Percentiles rank a stretch among this genome's conserved stretches.
Conservation (phyloP, 2,329 filamentous ascomycete genomes). For the Chaetothyriales sp. region DNA sequence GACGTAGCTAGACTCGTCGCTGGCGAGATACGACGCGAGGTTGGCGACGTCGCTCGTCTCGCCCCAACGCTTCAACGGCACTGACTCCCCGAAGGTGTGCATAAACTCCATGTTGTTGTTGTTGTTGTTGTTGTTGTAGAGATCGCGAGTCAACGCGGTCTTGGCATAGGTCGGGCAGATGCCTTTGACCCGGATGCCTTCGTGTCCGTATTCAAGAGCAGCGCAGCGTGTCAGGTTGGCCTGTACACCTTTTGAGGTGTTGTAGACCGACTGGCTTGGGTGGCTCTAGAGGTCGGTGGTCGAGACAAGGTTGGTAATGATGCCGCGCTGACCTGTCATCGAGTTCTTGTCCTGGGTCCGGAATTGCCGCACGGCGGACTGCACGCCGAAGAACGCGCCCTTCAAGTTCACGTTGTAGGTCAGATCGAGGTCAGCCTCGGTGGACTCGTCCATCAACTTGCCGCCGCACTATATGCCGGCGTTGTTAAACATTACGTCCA, state of each 20-base stretch:
- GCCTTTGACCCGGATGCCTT: slow-evolving; percentile 28
- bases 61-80: slow-evolving; percentile 13
- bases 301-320: slow-evolving; percentile 24
- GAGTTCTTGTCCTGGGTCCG: slow-evolving; percentile 5
- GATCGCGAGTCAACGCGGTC: slow-evolving; percentile 40
- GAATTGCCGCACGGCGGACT: slow-evolving; percentile 10
- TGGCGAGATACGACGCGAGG: slow-evolving; percentile 21
- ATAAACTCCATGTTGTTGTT: slow-evolving; percentile 29
- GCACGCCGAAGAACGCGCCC: slow-evolving; percentile 28
- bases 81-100: slow-evolving; percentile 1
- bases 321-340: slow-evolving; percentile 22
- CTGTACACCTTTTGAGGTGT: slow-evolving; percentile 15
- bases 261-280: slow-evolving; percentile 13
- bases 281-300: slow-evolving; percentile 19
- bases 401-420: slow-evolving; percentile 23
- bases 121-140: slow-evolving; percentile 39
- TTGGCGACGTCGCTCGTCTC: slow-evolving; percentile 16
- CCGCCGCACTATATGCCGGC: slow-evolving; percentile 11
- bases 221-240: slow-evolving; percentile 26
- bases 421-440: not conserved
- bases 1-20: slow-evolving; percentile 32
- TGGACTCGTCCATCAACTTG: not conserved
- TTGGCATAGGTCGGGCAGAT: slow-evolving; percentile 65
- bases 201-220: slow-evolving; percentile 22
- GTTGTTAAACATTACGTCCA: slow-evolving; percentile 20